Evolutionary conservation across 2,329 filamentous ascomycete species (phyloP).

Genomic region (Curvularia sp.): DNA sequence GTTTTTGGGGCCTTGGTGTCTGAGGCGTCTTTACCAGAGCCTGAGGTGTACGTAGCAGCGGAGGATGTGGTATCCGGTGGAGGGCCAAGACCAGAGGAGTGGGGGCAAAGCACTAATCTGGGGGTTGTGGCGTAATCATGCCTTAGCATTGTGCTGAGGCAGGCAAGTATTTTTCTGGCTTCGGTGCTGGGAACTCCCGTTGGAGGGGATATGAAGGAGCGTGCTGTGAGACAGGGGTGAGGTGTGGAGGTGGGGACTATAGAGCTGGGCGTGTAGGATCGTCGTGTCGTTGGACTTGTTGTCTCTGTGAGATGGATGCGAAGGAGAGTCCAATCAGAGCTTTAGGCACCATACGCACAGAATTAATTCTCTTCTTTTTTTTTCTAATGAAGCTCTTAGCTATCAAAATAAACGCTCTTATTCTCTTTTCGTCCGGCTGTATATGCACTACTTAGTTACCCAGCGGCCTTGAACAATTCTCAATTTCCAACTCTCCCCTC

Average conservation of each 20-base stretch:
- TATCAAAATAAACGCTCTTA: too few species aligned
- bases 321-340: background rate
- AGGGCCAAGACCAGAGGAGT: slow-evolving; percentile 23
- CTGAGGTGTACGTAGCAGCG: slow-evolving; percentile 21
- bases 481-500: too few species aligned
- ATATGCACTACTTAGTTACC: too few species aligned
- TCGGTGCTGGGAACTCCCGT: slow-evolving; percentile 14
- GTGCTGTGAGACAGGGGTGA: slow-evolving; percentile 15
- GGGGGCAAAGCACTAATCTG: background rate
- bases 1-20: slow-evolving; percentile 19
- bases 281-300: too few species aligned
- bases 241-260: background rate
- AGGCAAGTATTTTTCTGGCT: background rate
- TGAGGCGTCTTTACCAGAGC: slow-evolving; percentile 26
- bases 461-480: too few species aligned
- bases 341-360: background rate
- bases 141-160: slow-evolving; percentile 10
- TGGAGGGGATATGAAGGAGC: background rate
- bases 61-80: slow-evolving; percentile 22
- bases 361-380: background rate
- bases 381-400: too few species aligned
- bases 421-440: too few species aligned
- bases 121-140: slow-evolving; percentile 18
- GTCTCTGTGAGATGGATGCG: background rate
- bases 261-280: too few species aligned